These are phyloP conservation scores for Fraxinus baroniana DNA, from an alignment of 305 asterid genomes.

Conservation along the genomic window DNA sequence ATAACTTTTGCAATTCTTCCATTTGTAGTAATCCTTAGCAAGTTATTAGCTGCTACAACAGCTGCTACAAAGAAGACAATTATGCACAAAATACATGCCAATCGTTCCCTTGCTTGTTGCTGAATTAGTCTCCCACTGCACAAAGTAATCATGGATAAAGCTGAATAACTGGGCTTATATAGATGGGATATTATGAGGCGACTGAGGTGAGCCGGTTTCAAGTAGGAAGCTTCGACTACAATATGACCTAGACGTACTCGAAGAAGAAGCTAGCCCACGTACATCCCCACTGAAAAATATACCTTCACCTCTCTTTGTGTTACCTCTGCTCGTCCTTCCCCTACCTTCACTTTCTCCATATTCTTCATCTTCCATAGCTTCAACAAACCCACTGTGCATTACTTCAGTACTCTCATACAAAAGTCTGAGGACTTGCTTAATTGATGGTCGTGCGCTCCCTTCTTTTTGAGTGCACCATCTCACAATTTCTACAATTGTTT, in stretches of 20 bases:
- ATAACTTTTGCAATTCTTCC: neutral
- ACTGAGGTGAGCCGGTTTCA: slow-evolving; percentile 74
- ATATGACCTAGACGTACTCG: slow-evolving; percentile 84
- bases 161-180: slow-evolving; percentile 25
- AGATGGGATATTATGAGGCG: slow-evolving; percentile 56
- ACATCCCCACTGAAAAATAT: slow-evolving; percentile 60
- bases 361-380: slow-evolving; percentile 72
- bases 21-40: neutral
- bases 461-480: slow-evolving; percentile 88
- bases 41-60: neutral
- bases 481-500: slow-evolving; percentile 50
- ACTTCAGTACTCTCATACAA: slow-evolving; percentile 78
- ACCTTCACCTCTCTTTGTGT: slow-evolving; percentile 34
- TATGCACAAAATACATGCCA: neutral
- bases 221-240: slow-evolving; percentile 84
- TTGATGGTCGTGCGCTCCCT: slow-evolving; percentile 79
- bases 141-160: neutral
- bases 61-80: neutral
- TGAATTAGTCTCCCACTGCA: neutral
- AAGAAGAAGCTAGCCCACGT: slow-evolving; percentile 76
- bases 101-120: neutral
- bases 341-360: slow-evolving; percentile 44
- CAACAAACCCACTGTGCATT: slow-evolving; percentile 65
- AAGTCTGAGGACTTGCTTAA: slow-evolving; percentile 87
- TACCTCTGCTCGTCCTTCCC: slow-evolving; percentile 62